Conservation (phyloP, 2,329 filamentous ascomycete genomes). For the Aureobasidium sp. region DNA sequence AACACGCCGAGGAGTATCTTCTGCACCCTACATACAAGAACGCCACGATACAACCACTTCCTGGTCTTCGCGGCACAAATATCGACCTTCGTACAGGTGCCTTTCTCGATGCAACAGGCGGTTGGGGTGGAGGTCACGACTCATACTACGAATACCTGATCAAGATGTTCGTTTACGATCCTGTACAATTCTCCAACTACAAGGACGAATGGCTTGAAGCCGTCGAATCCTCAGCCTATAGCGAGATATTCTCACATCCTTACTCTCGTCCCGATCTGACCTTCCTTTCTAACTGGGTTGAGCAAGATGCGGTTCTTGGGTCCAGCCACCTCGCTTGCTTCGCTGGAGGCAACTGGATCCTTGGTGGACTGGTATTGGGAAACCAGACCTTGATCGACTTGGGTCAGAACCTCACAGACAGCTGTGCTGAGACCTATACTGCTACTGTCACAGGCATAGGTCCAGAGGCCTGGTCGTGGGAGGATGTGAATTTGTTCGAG, state of each 20-base stretch:
- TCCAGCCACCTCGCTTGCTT: slow-evolving; percentile 62
- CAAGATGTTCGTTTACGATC: slow-evolving; percentile 82
- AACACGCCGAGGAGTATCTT: slow-evolving; percentile 61
- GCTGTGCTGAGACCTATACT: slow-evolving; percentile 66
- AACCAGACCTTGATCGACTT: slow-evolving; percentile 61
- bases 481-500: slow-evolving; percentile 25
- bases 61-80: slow-evolving; percentile 62
- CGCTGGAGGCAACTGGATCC: slow-evolving; percentile 74
- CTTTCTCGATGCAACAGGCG: slow-evolving; percentile 59
- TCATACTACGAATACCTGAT: slow-evolving; percentile 85
- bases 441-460: slow-evolving; percentile 64
- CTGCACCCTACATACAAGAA: slow-evolving; percentile 42
- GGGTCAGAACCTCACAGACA: slow-evolving; percentile 61
- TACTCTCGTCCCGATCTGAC: slow-evolving; percentile 58
- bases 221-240: slow-evolving; percentile 63
- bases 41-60: slow-evolving; percentile 56
- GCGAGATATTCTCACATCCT: slow-evolving; percentile 59
- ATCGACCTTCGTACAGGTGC: slow-evolving; percentile 56
- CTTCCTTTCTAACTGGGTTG: slow-evolving; percentile 54
- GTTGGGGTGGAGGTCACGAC: slow-evolving; percentile 70
- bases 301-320: slow-evolving; percentile 29
- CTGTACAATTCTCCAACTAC: slow-evolving; percentile 52
- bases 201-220: slow-evolving; percentile 65
- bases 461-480: slow-evolving; percentile 50
- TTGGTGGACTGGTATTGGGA: slow-evolving; percentile 63